Evolutionary conservation across 108 stramenopile species (phyloP).

Genomic region (Cyclostephanos invisitatus): DNA sequence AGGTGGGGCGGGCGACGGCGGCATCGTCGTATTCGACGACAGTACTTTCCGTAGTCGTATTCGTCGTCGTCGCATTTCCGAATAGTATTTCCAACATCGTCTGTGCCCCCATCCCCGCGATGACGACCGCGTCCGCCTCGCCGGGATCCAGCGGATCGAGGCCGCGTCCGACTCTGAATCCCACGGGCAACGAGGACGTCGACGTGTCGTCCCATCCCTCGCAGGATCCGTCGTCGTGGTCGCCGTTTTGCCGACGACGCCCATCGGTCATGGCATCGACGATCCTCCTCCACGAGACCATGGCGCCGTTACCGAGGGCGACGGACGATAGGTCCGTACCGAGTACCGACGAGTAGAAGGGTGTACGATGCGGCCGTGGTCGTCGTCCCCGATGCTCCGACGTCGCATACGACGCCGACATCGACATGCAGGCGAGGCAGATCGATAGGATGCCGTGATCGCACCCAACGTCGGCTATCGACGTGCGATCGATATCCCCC

Average conservation of each 20-base stretch:
- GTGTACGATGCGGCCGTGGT: neutral
- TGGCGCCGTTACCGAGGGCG: conserved; percentile 58
- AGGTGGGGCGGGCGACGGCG: neutral
- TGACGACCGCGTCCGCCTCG: conserved; percentile 72
- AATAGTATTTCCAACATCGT: conserved; percentile 70
- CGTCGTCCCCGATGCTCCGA: neutral
- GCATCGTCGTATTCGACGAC: no score
- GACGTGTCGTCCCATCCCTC: neutral
- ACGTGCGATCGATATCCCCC: neutral
- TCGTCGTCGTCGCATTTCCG: no score
- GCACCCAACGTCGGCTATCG: conserved; percentile 76
- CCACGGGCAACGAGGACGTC: conserved; percentile 42
- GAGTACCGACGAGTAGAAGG: conserved; percentile 54
- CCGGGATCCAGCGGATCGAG: conserved; percentile 50
- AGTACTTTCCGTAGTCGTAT: no score
- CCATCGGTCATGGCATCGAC: conserved; percentile 1
- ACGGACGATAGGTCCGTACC: conserved; percentile 72
- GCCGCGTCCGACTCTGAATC: conserved; percentile 75
- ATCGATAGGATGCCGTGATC: conserved; percentile 80
- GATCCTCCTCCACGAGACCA: conserved; percentile 28
- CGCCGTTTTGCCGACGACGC: neutral
- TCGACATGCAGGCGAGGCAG: conserved; percentile 62
- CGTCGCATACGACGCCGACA: neutral
- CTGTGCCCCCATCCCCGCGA: conserved; percentile 83
- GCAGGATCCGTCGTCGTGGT: no score